These are phyloP conservation scores for Flaveria trinervia DNA, from an alignment of 129 eudicot genomes.

Conservation along the genomic window DNA sequence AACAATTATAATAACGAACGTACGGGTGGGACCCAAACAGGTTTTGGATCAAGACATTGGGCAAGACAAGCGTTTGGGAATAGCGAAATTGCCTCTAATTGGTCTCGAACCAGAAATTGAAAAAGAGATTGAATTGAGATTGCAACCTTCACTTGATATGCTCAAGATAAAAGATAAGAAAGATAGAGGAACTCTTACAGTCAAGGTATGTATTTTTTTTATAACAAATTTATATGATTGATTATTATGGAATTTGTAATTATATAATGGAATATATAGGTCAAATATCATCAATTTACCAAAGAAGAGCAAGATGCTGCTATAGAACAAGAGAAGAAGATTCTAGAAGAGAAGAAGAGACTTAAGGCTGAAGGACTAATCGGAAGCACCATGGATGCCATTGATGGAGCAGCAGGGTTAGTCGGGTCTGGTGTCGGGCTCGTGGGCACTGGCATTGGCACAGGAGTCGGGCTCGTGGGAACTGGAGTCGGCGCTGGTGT, in stretches of 20 bases:
- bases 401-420: conserved; percentile 64
- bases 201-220: conserved; percentile 54
- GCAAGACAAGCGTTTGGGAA: conserved; percentile 86
- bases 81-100: conserved; percentile 57
- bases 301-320: conserved; percentile 94
- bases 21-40: conserved; percentile 39
- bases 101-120: conserved; percentile 65
- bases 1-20: not conserved
- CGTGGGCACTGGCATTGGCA: not conserved
- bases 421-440: conserved; percentile 69
- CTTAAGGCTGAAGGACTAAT: conserved; percentile 83
- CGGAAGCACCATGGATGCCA: conserved; percentile 97
- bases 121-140: conserved; percentile 74
- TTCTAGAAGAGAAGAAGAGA: conserved; percentile 81
- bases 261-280: conserved; percentile 38
- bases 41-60: conserved; percentile 96
- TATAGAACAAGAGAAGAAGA: conserved; percentile 79
- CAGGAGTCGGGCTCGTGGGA: conserved; percentile 56
- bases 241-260: too few relatives aligned
- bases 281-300: conserved; percentile 68
- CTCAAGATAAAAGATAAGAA: conserved; percentile 91
- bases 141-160: conserved; percentile 88
- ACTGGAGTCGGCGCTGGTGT: conserved; percentile 41
- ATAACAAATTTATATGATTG: not conserved
- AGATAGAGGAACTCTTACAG: conserved; percentile 86